Evolutionary conservation across 2,329 filamentous ascomycete genomes (phyloP).

Genomic region (Emergomyces orientalis): DNA sequence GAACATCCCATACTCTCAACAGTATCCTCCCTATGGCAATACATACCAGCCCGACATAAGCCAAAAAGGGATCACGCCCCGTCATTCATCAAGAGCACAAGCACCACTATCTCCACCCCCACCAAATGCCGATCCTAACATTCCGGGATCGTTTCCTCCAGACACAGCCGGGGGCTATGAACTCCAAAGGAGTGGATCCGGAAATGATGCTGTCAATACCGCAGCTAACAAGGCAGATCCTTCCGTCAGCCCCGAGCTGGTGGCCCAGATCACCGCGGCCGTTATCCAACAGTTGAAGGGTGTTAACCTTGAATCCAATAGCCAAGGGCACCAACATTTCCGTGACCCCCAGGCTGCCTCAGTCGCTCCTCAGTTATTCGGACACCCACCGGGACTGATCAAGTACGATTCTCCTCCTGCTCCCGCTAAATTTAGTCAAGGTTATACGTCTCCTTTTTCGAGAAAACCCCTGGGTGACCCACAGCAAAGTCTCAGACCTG

Average conservation of each 20-base stretch:
- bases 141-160: conserved; percentile 14
- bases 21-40: conserved; percentile 15
- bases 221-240: too few species aligned
- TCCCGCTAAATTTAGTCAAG: conserved; percentile 31
- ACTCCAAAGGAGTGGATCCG: too few species aligned
- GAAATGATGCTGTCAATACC: too few species aligned
- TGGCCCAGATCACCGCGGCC: too few species aligned
- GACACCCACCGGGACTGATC: conserved; percentile 40
- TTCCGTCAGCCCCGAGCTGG: too few species aligned
- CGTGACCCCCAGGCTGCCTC: conserved; percentile 19
- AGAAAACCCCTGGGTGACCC: conserved; percentile 10
- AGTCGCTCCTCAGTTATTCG: conserved; percentile 20
- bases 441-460: conserved; percentile 50
- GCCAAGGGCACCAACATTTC: conserved; percentile 18
- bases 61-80: background rate
- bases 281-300: too few species aligned
- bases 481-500: conserved; percentile 16
- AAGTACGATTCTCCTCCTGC: conserved; percentile 34
- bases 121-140: background rate
- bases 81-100: background rate
- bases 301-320: too few species aligned
- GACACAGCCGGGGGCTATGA: conserved; percentile 19
- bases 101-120: conserved; percentile 1
- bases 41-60: conserved; percentile 7
- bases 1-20: too few species aligned